Evolutionary conservation across 108 stramenopile species (phyloP).

Genomic region (Cylindrotheca fusiformis): DNA sequence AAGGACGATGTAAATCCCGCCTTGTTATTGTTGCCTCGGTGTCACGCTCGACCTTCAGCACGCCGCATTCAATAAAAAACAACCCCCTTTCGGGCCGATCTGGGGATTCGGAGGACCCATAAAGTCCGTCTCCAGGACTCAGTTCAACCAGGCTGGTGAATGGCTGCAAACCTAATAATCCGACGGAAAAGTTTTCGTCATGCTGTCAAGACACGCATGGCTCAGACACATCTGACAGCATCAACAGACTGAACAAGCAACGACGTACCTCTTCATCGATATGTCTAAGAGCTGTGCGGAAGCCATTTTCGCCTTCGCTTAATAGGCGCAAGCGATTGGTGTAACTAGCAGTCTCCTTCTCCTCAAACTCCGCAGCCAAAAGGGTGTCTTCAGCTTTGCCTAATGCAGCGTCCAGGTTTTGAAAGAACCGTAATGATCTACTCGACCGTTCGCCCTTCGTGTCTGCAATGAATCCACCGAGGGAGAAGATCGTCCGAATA

Average conservation of each 20-base stretch:
- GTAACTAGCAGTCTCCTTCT: constrained; percentile 26
- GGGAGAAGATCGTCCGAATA: constrained; percentile 38
- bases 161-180: constrained; percentile 39
- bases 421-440: constrained; percentile 38
- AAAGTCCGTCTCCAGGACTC: constrained; percentile 2
- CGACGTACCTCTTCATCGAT: constrained; percentile 44
- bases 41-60: constrained; percentile 32
- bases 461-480: constrained; percentile 43
- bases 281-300: constrained; percentile 40
- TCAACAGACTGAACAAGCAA: background rate
- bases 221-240: too few relatives aligned
- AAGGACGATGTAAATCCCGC: background rate
- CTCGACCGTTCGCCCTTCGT: constrained; percentile 16
- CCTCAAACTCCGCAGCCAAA: constrained; percentile 34
- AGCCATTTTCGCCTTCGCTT: constrained; percentile 39
- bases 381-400: constrained; percentile 79
- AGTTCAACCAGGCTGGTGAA: constrained; percentile 30
- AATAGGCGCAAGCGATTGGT: constrained; percentile 11
- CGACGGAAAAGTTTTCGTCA: constrained; percentile 20
- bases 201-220: constrained; percentile 39
- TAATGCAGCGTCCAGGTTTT: constrained; percentile 54
- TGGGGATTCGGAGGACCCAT: background rate
- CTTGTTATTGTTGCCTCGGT: constrained; percentile 6
- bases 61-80: constrained; percentile 67
- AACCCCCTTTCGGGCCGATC: constrained; percentile 37